phyloP scores from a whole-genome alignment of 2,329 filamentous ascomycete genomes.

The Coleophoma cylindrospora region DNA sequence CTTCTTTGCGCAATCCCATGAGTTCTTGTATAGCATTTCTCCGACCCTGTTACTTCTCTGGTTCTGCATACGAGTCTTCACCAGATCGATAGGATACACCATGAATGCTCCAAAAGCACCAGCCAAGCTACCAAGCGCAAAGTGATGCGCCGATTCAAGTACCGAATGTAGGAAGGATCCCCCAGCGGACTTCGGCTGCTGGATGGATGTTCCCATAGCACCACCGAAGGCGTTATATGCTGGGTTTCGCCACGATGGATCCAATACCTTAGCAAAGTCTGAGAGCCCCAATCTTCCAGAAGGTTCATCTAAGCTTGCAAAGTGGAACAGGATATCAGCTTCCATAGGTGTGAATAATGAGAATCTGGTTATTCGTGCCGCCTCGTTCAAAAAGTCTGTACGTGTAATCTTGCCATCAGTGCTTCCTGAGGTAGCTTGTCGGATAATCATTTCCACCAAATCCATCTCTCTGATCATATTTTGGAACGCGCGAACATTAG shows the following conservation, averaged over 20 bases:
- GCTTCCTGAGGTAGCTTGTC: slow-evolving; percentile 79
- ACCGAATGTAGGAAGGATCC: slow-evolving; percentile 57
- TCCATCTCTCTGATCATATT: slow-evolving; percentile 99
- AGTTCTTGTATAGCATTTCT: slow-evolving; percentile 93
- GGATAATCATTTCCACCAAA: slow-evolving; percentile 87
- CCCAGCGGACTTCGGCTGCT: slow-evolving; percentile 49
- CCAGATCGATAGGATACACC: slow-evolving; percentile 98
- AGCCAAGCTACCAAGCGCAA: slow-evolving; percentile 80
- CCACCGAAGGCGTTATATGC: slow-evolving; percentile 28
- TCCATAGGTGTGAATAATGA: slow-evolving; percentile 98
- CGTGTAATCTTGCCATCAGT: slow-evolving; percentile 88
- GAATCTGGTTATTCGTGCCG: slow-evolving; percentile 85
- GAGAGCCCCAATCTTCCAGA: slow-evolving; percentile 75
- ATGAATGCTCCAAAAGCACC: slow-evolving; percentile 98
- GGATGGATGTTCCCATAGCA: slow-evolving; percentile 25
- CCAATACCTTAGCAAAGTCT: slow-evolving; percentile 93
- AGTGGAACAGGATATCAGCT: slow-evolving; percentile 97
- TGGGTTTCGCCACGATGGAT: slow-evolving; percentile 79
- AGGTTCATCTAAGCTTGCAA: slow-evolving; percentile 86
- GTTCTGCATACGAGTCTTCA: slow-evolving; percentile 98
- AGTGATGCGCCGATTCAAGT: slow-evolving; percentile 82
- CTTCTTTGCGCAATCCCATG: slow-evolving; percentile 89
- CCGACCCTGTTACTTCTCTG: slow-evolving; percentile 80
- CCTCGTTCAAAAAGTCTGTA: slow-evolving; percentile 91
- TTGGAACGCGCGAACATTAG: slow-evolving; percentile 95